Percentiles rank a stretch among this genome's conserved stretches.
Conservation (phyloP, 352 stramenopile species). For the Phytophthora pini region DNA sequence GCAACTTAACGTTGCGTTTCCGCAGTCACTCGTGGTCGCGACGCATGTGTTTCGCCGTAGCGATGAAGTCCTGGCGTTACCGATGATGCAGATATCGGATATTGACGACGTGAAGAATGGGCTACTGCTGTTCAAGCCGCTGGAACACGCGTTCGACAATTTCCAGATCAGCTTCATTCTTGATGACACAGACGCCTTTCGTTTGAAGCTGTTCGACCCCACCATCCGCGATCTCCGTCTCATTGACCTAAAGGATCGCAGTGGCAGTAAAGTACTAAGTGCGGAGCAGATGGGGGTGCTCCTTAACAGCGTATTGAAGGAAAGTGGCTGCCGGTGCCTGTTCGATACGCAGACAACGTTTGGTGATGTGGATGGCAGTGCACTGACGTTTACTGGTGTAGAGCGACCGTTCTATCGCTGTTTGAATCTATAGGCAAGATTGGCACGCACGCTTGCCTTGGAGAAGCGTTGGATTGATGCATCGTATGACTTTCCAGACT, state of each 20-base stretch:
- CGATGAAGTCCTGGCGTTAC: too few relatives aligned
- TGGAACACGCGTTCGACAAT: conserved; percentile 2
- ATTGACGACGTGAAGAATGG: conserved; percentile 33
- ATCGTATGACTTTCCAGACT: too few relatives aligned
- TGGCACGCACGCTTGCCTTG: conserved; percentile 23
- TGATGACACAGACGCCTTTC: background rate
- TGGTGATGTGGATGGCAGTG: too few relatives aligned
- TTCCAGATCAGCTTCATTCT: conserved; percentile 12
- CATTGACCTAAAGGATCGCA: conserved; percentile 3
- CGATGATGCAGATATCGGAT: conserved; percentile 17
- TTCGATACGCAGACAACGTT: too few relatives aligned
- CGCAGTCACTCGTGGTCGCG: too few relatives aligned
- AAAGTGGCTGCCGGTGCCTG: background rate
- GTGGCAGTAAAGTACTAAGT: background rate
- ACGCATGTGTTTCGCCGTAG: too few relatives aligned
- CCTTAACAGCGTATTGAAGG: conserved; percentile 1
- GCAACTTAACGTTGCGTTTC: too few relatives aligned
- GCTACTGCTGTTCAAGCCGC: conserved; percentile 19
- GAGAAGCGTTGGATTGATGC: conserved; percentile 1
- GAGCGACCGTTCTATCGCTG: too few relatives aligned
- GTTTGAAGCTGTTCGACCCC: background rate
- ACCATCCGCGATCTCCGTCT: background rate
- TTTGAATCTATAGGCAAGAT: too few relatives aligned
- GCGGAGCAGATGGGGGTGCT: background rate
- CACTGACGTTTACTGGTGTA: too few relatives aligned